These are phyloP conservation scores for Penstemon newberryi DNA, from an alignment of 257 asterid genomes.

Conservation along the genomic window DNA sequence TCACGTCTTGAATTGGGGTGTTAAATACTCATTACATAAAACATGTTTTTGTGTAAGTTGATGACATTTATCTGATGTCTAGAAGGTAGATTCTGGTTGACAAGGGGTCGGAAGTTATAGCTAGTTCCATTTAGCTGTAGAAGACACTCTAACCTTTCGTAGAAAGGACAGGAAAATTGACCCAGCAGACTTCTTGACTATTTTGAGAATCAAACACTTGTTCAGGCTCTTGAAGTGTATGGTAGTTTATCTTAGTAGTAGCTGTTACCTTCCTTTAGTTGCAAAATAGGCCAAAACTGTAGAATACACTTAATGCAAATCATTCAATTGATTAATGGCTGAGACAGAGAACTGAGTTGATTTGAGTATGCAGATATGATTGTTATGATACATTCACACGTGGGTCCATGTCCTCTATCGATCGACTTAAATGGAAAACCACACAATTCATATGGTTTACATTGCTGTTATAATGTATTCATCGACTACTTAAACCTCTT, in stretches of 20 bases:
- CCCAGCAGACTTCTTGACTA: not conserved
- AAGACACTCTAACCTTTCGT: not conserved
- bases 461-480: constrained; percentile 20
- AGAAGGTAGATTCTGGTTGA: constrained; percentile 19
- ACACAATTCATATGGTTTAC: constrained; percentile 7
- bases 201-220: constrained; percentile 7
- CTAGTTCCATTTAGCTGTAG: constrained; percentile 4
- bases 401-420: constrained; percentile 1
- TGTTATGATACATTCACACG: constrained; percentile 4
- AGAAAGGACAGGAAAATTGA: constrained; percentile 13
- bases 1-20: constrained; percentile 5
- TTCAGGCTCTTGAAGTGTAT: constrained; percentile 6
- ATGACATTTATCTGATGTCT: not conserved
- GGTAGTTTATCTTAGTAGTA: constrained; percentile 1
- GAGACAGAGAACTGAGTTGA: constrained; percentile 19
- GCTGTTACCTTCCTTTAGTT: constrained; percentile 10
- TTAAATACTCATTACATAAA: not conserved
- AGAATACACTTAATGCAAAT: constrained; percentile 13
- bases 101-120: not conserved
- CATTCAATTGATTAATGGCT: constrained; percentile 16
- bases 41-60: constrained; percentile 9
- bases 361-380: constrained; percentile 3
- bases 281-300: not conserved
- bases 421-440: constrained; percentile 1
- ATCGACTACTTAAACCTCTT: constrained; percentile 29